Evolutionary conservation across 345 rosid species (phyloP).

Genomic region (Citrus sp.): DNA sequence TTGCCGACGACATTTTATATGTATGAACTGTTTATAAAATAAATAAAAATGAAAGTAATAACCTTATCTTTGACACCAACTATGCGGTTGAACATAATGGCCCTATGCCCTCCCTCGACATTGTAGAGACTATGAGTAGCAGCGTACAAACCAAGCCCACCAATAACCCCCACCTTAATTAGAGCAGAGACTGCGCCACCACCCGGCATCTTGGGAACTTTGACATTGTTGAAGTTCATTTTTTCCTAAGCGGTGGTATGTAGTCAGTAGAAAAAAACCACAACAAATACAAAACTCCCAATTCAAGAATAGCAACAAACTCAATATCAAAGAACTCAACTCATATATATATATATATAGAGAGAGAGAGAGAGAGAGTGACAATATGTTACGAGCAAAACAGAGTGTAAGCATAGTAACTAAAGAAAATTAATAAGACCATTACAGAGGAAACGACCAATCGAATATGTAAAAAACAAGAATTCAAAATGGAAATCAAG

Average conservation of each 20-base stretch:
- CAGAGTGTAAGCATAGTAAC: not conserved
- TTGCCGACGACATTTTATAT: not conserved
- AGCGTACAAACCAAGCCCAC: slow-evolving; percentile 73
- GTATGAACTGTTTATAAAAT: no score
- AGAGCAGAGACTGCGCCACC: slow-evolving; percentile 59
- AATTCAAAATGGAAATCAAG: not conserved
- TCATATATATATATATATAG: no score
- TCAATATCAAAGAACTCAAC: not conserved
- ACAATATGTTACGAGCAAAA: not conserved
- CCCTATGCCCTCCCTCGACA: slow-evolving; percentile 74
- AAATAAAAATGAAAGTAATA: not conserved
- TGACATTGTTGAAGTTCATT: slow-evolving; percentile 61
- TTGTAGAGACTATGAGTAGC: slow-evolving; percentile 64
- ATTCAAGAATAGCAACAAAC: not conserved
- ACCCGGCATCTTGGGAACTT: slow-evolving; percentile 80
- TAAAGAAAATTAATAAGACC: not conserved
- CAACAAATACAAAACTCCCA: not conserved
- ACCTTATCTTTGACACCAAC: slow-evolving; percentile 65
- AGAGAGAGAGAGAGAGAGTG: no score
- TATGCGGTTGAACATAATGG: slow-evolving; percentile 61
- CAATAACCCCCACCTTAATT: slow-evolving; percentile 64
- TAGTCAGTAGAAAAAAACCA: not conserved
- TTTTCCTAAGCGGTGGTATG: slow-evolving; percentile 10
- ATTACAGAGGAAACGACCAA: not conserved
- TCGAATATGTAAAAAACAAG: not conserved